Evolutionary conservation across 345 rosid species (phyloP), one percentile per base, ranked within the genome.

Genomic region (Aegle marmelos): DNA sequence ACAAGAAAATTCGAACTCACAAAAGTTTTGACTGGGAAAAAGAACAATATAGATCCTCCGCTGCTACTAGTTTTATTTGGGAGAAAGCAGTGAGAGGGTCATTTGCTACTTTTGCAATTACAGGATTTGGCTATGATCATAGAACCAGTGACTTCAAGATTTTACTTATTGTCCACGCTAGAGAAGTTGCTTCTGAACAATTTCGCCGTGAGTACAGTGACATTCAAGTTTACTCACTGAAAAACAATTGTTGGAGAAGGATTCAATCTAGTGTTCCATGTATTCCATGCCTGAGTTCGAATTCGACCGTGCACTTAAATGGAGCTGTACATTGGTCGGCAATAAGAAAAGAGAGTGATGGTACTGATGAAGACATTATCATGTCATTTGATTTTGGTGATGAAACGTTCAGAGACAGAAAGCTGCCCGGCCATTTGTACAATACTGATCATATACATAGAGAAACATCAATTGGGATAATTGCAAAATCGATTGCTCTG

Each of bases 111-210:
- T 67, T 37, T 37, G 50, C 53, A 28, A 67, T 36, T 10, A 37
- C 50, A 21, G 70, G 70, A 67, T 67, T 67, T 67, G 70, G 70
- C 41, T 67, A 67, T 37, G 70, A 67, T 36, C 19, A 36, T 21
- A 34, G 13, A 36, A 66, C 48, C 22, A 66, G 22, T n/a, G 48
- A 66, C 45, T 66, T 34, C 45, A 66, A 66, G 70, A 66, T 66
- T 66, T 66, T 66, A 4, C 48, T 66, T 19, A 9, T 34, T 34
- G 70, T 66, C 48, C 70, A 66, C 11, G 70, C 45, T 66, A 34
- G 16, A 9, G 48, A 66, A 22, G 4, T 66, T 66, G 70, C 48
- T 22, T 34, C 70, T 1, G 70, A 33, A 21, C 41, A 17, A 9
- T 34, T 22, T 33, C 25, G 16, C 21, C 9, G 67, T 16, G 34